Conservation (phyloP, 768 basidiomycete genomes). For the Podaxis pistillaris region DNA sequence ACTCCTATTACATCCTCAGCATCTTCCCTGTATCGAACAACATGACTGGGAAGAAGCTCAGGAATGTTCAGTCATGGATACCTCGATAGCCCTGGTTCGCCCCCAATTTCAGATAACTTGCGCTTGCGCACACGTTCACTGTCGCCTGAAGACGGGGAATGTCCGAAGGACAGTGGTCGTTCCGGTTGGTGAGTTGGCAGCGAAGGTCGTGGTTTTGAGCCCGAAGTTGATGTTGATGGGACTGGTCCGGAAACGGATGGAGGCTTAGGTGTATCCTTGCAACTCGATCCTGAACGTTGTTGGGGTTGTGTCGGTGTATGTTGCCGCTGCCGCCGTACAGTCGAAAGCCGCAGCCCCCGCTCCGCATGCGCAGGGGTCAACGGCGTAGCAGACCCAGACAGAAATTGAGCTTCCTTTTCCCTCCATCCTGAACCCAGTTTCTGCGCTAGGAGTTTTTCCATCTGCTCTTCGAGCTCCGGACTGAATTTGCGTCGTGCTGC, state of each 20-base stretch:
- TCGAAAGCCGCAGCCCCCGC: constrained; percentile 5
- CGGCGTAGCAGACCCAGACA: constrained; percentile 16
- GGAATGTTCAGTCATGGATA: neutral
- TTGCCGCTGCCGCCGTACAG: constrained; percentile 5
- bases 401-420: constrained; percentile 8
- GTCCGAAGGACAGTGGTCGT: neutral
- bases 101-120: neutral
- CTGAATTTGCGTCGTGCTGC: constrained; percentile 12
- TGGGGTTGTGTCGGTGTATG: neutral
- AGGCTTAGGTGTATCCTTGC: neutral
- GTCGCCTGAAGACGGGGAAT: neutral
- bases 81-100: neutral
- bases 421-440: neutral
- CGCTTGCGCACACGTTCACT: neutral
- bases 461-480: constrained; percentile 19
- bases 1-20: neutral
- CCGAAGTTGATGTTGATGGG: neutral
- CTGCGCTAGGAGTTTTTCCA: constrained; percentile 20
- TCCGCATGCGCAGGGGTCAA: neutral
- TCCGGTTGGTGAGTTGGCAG: neutral
- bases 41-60: neutral
- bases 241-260: neutral
- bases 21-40: neutral
- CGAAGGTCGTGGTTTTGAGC: neutral
- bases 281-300: neutral